phyloP scores from a whole-genome alignment of 768 basidiomycete genomes.

The Boletales sp. region DNA sequence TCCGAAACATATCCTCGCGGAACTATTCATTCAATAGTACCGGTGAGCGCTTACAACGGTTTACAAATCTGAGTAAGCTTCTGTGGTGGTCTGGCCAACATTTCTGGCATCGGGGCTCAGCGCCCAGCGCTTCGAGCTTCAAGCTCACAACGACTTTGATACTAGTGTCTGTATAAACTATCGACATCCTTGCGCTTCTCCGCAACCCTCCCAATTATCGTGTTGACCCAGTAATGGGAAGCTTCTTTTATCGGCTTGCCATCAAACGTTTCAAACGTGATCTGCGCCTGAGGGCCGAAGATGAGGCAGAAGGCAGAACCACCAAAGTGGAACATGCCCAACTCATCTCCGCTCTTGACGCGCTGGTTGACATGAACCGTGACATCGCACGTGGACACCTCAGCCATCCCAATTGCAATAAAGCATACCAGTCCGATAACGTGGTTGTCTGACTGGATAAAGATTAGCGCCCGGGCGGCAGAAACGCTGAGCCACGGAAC shows the following conservation, averaged over 20 bases:
- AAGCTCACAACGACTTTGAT: no score
- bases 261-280: neutral
- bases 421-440: constrained; percentile 51
- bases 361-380: constrained; percentile 43
- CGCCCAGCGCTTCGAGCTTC: no score
- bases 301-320: constrained; percentile 43
- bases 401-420: constrained; percentile 57
- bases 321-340: constrained; percentile 64
- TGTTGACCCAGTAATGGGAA: constrained; percentile 28
- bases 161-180: no score
- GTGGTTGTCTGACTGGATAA: constrained; percentile 49
- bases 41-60: no score
- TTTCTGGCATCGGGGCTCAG: no score
- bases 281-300: constrained; percentile 22
- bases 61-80: no score
- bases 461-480: constrained; percentile 50
- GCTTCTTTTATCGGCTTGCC: constrained; percentile 11
- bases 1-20: no score
- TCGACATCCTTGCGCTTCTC: no score
- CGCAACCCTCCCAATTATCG: neutral
- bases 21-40: no score
- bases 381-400: constrained; percentile 56
- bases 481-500: constrained; percentile 38
- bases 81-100: no score
- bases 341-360: constrained; percentile 47